These are phyloP conservation scores for Castanopsis chinensis DNA, from an alignment of 306 rosid genomes.

Conservation along the genomic window DNA sequence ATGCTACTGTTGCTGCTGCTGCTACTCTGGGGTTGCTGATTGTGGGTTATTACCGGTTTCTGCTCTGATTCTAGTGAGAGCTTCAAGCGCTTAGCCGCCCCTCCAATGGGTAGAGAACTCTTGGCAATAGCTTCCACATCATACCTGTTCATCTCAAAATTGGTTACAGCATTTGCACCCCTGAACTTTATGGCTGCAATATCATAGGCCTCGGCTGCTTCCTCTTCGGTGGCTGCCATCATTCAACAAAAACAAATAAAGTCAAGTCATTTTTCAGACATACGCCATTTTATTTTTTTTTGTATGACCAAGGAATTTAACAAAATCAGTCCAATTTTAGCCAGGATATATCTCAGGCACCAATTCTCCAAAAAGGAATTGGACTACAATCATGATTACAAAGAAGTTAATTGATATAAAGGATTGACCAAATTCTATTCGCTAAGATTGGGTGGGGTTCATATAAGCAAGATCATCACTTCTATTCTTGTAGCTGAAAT, in stretches of 20 bases:
- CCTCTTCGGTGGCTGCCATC: constrained; percentile 87
- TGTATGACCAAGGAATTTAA: too few species aligned
- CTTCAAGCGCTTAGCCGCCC: constrained; percentile 86
- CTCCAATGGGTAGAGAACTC: constrained; percentile 85
- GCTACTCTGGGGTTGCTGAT: constrained; percentile 42
- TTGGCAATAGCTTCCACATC: constrained; percentile 82
- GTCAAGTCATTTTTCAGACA: too few species aligned
- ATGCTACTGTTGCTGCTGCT: constrained; percentile 45
- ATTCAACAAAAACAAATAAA: background rate
- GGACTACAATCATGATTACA: too few species aligned
- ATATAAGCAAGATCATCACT: background rate
- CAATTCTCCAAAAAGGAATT: too few species aligned
- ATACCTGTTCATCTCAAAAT: constrained; percentile 90
- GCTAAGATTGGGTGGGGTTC: background rate
- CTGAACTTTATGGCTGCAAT: constrained; percentile 95
- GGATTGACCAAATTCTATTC: background rate
- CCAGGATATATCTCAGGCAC: too few species aligned
- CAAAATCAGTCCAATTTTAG: too few species aligned
- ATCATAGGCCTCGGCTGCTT: constrained; percentile 95
- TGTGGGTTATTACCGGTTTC: constrained; percentile 30
- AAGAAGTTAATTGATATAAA: background rate
- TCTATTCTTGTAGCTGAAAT: background rate
- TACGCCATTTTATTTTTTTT: too few species aligned
- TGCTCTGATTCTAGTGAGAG: constrained; percentile 69
- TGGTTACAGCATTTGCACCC: constrained; percentile 89